Evolutionary conservation across 169 alveolate genomes (phyloP).

Genomic region (Cyclospora cayetanensis): DNA sequence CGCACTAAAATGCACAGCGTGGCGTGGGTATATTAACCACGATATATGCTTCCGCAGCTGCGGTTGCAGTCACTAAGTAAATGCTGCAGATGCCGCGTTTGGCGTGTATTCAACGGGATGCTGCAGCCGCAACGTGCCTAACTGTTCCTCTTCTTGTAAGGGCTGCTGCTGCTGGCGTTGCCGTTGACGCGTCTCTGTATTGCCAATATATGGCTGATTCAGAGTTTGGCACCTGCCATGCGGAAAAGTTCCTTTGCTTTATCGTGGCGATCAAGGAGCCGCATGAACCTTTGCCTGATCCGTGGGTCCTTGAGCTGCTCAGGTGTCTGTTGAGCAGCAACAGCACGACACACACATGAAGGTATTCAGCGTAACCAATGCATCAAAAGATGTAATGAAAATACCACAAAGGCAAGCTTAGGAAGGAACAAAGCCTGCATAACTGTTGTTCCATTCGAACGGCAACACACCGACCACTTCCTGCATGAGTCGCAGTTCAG

Average conservation of each 20-base stretch:
- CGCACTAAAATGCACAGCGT: no score
- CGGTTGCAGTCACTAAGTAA: not conserved
- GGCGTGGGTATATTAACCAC: no score
- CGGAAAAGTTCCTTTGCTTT: conserved; percentile 49
- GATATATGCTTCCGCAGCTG: not conserved
- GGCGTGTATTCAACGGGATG: not conserved
- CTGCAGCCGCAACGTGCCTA: not conserved
- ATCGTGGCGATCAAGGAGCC: conserved; percentile 49
- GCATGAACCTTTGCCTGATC: conserved; percentile 43
- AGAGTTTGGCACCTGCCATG: conserved; percentile 30
- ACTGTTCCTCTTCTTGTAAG: not conserved
- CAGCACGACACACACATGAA: no score
- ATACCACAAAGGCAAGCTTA: no score
- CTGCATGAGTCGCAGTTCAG: no score
- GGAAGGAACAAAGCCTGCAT: no score
- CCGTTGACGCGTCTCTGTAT: not conserved
- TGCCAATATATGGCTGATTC: not conserved
- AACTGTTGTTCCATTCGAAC: no score
- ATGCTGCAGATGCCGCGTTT: not conserved
- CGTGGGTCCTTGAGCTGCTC: conserved; percentile 66
- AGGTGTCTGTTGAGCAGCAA: conserved; percentile 62
- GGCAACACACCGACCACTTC: no score
- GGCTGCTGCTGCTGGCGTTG: not conserved
- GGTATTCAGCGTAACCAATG: no score
- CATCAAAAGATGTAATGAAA: no score